Conservation (phyloP, 495 filamentous ascomycete genomes). For the Talaromyces wortmannii region DNA sequence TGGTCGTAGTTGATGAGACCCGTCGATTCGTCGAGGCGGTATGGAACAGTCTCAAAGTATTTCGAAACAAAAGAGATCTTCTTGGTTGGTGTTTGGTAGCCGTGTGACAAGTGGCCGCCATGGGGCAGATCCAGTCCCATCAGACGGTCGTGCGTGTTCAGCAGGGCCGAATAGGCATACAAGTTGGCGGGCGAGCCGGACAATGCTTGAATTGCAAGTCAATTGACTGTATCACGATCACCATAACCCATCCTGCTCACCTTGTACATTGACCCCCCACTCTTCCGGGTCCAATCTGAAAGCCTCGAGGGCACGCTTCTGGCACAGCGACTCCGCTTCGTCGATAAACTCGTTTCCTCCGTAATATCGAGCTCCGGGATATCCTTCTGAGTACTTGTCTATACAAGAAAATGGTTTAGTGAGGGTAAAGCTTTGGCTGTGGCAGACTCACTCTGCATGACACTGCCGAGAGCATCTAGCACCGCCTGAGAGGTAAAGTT, state of each 20-base stretch:
- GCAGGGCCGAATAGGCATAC: constrained; percentile 98
- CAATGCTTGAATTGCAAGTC: background rate
- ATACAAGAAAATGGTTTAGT: constrained; percentile 76
- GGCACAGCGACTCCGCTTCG: constrained; percentile 90
- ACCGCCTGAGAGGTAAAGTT: constrained; percentile 99
- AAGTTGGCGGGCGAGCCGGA: constrained; percentile 78
- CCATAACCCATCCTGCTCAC: constrained; percentile 55
- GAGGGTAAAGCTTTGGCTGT: constrained; percentile 78
- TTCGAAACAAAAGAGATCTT: constrained; percentile 95
- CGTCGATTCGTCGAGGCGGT: constrained; percentile 83
- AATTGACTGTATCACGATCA: background rate
- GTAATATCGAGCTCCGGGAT: constrained; percentile 97
- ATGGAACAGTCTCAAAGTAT: constrained; percentile 93
- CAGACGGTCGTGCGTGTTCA: constrained; percentile 90
- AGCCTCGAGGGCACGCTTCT: constrained; percentile 87
- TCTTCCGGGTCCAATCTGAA: constrained; percentile 80
- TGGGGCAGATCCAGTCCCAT: constrained; percentile 98
- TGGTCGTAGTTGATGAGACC: constrained; percentile 96
- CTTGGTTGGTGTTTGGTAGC: constrained; percentile 87
- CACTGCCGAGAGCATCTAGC: constrained; percentile 89
- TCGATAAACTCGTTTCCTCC: constrained; percentile 99
- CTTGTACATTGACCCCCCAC: constrained; percentile 99
- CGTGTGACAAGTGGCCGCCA: constrained; percentile 95
- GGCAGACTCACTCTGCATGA: constrained; percentile 85
- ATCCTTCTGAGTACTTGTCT: constrained; percentile 98